phyloP scores from a whole-genome alignment of 352 stramenopile species.

The Globisporangium nodosum region DNA sequence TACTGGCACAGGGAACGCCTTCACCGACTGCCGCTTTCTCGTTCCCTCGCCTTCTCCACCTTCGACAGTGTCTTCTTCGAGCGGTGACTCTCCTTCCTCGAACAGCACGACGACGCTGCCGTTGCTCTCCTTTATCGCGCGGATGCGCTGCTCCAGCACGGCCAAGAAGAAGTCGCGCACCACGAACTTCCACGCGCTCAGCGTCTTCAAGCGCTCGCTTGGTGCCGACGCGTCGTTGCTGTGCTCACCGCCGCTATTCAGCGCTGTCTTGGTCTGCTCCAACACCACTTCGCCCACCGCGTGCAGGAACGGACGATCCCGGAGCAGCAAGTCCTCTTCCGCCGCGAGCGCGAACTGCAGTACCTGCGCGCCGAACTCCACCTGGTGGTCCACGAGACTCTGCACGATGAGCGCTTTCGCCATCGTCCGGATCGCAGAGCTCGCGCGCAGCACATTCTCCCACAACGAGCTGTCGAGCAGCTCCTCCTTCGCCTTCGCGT shows the following conservation, averaged over 20 bases:
- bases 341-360: constrained; percentile 51
- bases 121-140: constrained; percentile 18
- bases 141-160: constrained; percentile 29
- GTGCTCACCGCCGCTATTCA: constrained; percentile 34
- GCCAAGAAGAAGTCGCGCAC: constrained; percentile 61
- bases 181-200: constrained; percentile 53
- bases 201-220: constrained; percentile 34
- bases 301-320: constrained; percentile 72
- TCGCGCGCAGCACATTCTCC: constrained; percentile 67
- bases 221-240: constrained; percentile 21
- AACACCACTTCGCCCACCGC: constrained; percentile 55
- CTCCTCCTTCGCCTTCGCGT: constrained; percentile 42
- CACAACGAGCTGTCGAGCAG: constrained; percentile 42
- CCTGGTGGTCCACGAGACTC: constrained; percentile 55
- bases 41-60: constrained; percentile 3
- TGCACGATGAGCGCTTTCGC: constrained; percentile 65
- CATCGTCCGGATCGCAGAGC: constrained; percentile 63
- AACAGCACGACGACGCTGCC: constrained; percentile 28
- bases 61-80: constrained; percentile 17
- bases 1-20: constrained; percentile 43
- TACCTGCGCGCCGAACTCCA: constrained; percentile 42
- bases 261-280: constrained; percentile 35
- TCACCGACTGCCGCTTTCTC: constrained; percentile 19
- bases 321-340: constrained; percentile 60
- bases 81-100: constrained; percentile 21